Evolutionary conservation across 768 basidiomycete genomes (phyloP).

Genomic region (Leccinum variicolor): DNA sequence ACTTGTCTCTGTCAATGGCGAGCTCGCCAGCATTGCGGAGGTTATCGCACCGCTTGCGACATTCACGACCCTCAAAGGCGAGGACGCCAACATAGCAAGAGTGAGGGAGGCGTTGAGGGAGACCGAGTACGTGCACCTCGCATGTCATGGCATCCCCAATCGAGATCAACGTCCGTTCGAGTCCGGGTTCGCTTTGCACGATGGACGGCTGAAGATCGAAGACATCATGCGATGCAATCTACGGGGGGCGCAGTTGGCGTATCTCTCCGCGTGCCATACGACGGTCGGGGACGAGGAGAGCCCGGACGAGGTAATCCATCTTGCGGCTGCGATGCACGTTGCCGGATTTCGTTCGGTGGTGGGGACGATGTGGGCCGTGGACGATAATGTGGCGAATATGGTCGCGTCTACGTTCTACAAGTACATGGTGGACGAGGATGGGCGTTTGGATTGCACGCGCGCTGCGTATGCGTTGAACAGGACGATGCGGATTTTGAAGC

Average conservation of each 20-base stretch:
- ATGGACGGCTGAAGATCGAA: slow-evolving; percentile 2
- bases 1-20: neutral
- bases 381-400: neutral
- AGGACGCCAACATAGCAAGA: neutral
- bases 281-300: slow-evolving; percentile 15
- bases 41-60: neutral
- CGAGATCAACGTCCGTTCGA: slow-evolving; percentile 11
- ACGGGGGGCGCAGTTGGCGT: slow-evolving; percentile 5
- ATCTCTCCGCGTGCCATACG: slow-evolving; percentile 26
- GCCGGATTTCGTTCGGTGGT: slow-evolving; percentile 15
- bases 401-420: neutral
- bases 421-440: slow-evolving; percentile 1
- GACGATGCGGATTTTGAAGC: neutral
- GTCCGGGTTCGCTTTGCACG: slow-evolving; percentile 6
- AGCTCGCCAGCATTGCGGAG: neutral
- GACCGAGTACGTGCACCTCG: slow-evolving; percentile 21
- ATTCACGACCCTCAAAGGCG: neutral
- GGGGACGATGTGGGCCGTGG: neutral
- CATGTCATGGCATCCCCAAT: slow-evolving; percentile 21
- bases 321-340: slow-evolving; percentile 24
- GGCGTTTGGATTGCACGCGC: slow-evolving; percentile 1
- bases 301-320: slow-evolving; percentile 13
- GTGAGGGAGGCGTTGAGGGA: slow-evolving; percentile 2
- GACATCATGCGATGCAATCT: slow-evolving; percentile 9
- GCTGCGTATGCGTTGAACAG: slow-evolving; percentile 9